These are phyloP conservation scores for Hirschioporus abietinus DNA, from an alignment of 768 basidiomycete genomes.

Conservation along the genomic window DNA sequence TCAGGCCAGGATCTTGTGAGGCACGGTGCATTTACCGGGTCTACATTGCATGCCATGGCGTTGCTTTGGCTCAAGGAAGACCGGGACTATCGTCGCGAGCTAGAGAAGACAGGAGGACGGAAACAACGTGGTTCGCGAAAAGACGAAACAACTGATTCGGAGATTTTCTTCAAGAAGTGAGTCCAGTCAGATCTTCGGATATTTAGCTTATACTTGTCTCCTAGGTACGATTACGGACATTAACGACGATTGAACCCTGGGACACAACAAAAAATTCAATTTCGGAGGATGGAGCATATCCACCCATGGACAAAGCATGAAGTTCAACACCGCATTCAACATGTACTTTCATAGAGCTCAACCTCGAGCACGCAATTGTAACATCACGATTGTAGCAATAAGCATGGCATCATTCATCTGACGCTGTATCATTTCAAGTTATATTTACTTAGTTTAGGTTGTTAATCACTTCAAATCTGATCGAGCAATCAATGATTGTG, in stretches of 20 bases:
- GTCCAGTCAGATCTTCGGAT: constrained; percentile 17
- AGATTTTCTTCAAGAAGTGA: constrained; percentile 82
- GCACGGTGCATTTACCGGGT: constrained; percentile 18
- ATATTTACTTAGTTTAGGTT: too few relatives aligned
- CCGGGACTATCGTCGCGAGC: constrained; percentile 52
- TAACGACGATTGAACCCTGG: constrained; percentile 6
- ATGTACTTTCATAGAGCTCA: neutral
- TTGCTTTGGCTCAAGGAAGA: constrained; percentile 88
- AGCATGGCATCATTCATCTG: neutral
- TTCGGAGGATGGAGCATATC: too few relatives aligned
- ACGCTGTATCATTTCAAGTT: neutral
- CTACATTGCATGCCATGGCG: constrained; percentile 64
- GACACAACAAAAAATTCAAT: neutral
- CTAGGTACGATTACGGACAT: constrained; percentile 46
- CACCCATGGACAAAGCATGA: neutral
- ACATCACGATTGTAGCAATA: neutral
- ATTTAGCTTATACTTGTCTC: neutral
- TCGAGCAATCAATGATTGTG: too few relatives aligned
- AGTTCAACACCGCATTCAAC: neutral
- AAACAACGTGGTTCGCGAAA: constrained; percentile 58
- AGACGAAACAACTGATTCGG: constrained; percentile 66
- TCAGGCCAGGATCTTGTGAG: neutral
- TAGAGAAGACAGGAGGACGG: constrained; percentile 47
- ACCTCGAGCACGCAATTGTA: neutral
- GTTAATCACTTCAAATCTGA: too few relatives aligned